Conservation (phyloP, 108 stramenopile species). For the Aureococcus anophagefferens region DNA sequence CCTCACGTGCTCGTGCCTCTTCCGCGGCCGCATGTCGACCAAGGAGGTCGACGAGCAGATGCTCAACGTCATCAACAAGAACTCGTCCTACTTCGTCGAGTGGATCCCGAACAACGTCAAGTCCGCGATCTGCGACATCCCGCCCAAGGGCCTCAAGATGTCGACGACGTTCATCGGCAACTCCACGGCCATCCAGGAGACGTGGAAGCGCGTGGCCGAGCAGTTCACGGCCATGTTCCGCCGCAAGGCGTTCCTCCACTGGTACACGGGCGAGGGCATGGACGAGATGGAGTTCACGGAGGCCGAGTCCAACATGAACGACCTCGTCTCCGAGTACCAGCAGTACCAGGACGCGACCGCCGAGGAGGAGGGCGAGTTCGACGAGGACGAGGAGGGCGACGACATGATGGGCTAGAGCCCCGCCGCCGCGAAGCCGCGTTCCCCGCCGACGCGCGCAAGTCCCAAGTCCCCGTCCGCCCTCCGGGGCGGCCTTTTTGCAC, state of each 20-base stretch:
- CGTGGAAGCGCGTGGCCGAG: slow-evolving; percentile 78
- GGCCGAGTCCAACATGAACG: slow-evolving; percentile 89
- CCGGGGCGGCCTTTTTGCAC: too few species aligned
- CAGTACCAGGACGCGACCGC: slow-evolving; percentile 83
- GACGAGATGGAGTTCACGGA: slow-evolving; percentile 92
- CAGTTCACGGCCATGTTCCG: slow-evolving; percentile 87
- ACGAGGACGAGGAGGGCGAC: slow-evolving; percentile 42
- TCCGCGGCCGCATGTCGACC: slow-evolving; percentile 93
- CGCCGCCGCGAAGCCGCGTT: too few species aligned
- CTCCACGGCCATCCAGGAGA: slow-evolving; percentile 85
- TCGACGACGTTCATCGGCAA: slow-evolving; percentile 85
- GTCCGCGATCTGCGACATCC: slow-evolving; percentile 96
- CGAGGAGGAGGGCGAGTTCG: slow-evolving; percentile 64
- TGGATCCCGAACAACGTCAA: slow-evolving; percentile 99
- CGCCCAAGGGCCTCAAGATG: slow-evolving; percentile 87
- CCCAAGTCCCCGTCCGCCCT: too few species aligned
- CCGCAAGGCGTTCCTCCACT: slow-evolving; percentile 84
- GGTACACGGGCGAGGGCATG: slow-evolving; percentile 89
- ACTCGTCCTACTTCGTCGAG: slow-evolving; percentile 95
- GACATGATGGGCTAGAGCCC: too few species aligned
- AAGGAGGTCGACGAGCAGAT: slow-evolving; percentile 95
- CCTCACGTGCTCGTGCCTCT: slow-evolving; percentile 94
- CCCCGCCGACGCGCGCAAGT: too few species aligned
- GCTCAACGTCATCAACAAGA: slow-evolving; percentile 94
- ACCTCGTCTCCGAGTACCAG: slow-evolving; percentile 88